Percentiles rank a stretch among this genome's conserved stretches.
Evolutionary conservation across 176 grass and related monocot species (phyloP).

Genomic region (Lolium multiflorum): DNA sequence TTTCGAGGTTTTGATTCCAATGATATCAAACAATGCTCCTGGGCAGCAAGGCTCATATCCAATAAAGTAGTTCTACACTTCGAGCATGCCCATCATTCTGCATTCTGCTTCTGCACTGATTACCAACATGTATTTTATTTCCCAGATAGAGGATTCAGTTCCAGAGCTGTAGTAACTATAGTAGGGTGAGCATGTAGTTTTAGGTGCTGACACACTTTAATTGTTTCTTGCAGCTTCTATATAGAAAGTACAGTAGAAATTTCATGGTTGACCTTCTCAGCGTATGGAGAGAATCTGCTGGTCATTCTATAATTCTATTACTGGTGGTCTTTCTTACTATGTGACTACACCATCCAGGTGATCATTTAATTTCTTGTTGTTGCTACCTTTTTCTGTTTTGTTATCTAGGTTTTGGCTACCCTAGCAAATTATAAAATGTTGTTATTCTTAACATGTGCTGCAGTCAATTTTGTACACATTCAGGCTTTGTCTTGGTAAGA

Average conservation of each 20-base stretch:
- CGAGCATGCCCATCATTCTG: constrained; percentile 91
- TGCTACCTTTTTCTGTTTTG: too few species aligned
- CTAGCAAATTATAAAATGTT: too few species aligned
- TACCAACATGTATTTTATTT: constrained; percentile 91
- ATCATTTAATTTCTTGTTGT: too few species aligned
- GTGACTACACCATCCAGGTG: constrained; percentile 64
- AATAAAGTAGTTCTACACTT: constrained; percentile 89
- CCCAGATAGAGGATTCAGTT: constrained; percentile 50
- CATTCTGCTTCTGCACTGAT: constrained; percentile 72
- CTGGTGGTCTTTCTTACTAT: constrained; percentile 90
- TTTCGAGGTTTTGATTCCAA: constrained; percentile 85
- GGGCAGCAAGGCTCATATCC: constrained; percentile 95
- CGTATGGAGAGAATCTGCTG: constrained; percentile 82
- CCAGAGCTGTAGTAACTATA: neutral
- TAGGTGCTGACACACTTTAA: neutral
- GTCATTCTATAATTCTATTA: constrained; percentile 70
- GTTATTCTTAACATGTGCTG: too few species aligned
- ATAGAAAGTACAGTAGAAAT: constrained; percentile 59
- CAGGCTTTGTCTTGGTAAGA: too few species aligned
- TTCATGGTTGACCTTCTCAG: constrained; percentile 69
- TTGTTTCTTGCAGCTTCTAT: constrained; percentile 59
- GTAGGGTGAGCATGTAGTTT: neutral
- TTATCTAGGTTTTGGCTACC: too few species aligned
- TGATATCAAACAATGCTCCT: constrained; percentile 82
- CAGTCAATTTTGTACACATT: too few species aligned